Conservation (phyloP, 768 basidiomycete genomes). For the Pleurotus cornucopiae region DNA sequence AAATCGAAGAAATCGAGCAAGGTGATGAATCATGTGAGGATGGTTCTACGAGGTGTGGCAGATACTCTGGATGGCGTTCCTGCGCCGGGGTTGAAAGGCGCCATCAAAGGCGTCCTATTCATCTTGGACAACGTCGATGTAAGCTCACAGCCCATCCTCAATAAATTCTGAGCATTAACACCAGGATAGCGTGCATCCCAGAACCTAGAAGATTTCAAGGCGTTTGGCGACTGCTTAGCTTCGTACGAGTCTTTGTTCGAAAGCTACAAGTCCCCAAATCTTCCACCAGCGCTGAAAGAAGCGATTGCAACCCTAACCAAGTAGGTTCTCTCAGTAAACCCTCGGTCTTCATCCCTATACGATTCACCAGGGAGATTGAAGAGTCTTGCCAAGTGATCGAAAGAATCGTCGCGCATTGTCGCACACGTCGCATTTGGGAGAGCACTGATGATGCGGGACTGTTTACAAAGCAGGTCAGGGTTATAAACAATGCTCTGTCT, state of each 20-base stretch:
- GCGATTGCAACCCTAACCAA: background rate
- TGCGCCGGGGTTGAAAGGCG: background rate
- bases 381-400: conserved; percentile 1
- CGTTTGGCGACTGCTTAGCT: background rate
- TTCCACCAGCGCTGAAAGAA: background rate
- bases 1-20: background rate
- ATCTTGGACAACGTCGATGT: background rate
- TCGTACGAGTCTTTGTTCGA: background rate
- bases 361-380: background rate
- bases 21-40: conserved; percentile 2
- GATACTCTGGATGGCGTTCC: conserved; percentile 1
- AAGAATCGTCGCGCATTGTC: conserved; percentile 2
- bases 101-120: conserved; percentile 2
- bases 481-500: background rate
- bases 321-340: background rate
- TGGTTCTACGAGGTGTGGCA: conserved; percentile 3
- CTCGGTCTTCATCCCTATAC: background rate
- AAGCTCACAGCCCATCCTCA: background rate
- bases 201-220: background rate
- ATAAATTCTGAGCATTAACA: background rate
- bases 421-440: background rate
- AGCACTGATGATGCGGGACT: conserved; percentile 3
- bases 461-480: background rate
- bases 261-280: background rate
- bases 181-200: background rate